These are phyloP conservation scores for Apiospora pterosperma DNA, from an alignment of 2,329 filamentous ascomycete species.

Conservation along the genomic window DNA sequence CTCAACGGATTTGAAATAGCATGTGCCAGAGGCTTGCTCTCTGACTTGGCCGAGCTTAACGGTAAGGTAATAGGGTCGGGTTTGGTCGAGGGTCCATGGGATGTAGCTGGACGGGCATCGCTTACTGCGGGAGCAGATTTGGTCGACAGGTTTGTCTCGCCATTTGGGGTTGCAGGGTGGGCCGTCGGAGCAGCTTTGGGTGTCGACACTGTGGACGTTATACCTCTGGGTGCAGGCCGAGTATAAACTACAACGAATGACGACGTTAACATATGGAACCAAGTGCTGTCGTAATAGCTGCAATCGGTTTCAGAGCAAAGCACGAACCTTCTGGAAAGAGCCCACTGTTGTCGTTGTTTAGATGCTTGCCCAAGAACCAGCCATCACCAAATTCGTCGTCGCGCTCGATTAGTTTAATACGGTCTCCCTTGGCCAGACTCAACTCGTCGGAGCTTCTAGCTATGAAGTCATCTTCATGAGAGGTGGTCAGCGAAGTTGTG, in stretches of 20 bases:
- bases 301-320: slow-evolving; percentile 5
- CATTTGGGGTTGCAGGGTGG: slow-evolving; percentile 12
- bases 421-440: slow-evolving; percentile 78
- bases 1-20: slow-evolving; percentile 15
- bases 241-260: slow-evolving; percentile 52
- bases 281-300: neutral
- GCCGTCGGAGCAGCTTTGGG: slow-evolving; percentile 27
- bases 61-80: slow-evolving; percentile 35
- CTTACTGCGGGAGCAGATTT: slow-evolving; percentile 16
- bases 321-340: slow-evolving; percentile 77
- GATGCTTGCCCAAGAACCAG: slow-evolving; percentile 76
- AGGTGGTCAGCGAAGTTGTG: neutral
- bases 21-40: slow-evolving; percentile 25
- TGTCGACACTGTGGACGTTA: slow-evolving; percentile 17
- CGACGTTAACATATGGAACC: neutral
- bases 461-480: slow-evolving; percentile 74
- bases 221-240: slow-evolving; percentile 49
- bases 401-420: slow-evolving; percentile 77
- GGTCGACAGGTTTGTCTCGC: neutral
- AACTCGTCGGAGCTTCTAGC: slow-evolving; percentile 92
- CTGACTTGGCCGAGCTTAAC: slow-evolving; percentile 38
- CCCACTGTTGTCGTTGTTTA: slow-evolving; percentile 69
- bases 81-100: slow-evolving; percentile 13
- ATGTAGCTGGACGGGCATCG: slow-evolving; percentile 20
- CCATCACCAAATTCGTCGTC: slow-evolving; percentile 89